Percentiles rank a stretch among this genome's conserved stretches.
Conservation (phyloP, 140 eudicot species). For the Ambrosia hybrid region DNA sequence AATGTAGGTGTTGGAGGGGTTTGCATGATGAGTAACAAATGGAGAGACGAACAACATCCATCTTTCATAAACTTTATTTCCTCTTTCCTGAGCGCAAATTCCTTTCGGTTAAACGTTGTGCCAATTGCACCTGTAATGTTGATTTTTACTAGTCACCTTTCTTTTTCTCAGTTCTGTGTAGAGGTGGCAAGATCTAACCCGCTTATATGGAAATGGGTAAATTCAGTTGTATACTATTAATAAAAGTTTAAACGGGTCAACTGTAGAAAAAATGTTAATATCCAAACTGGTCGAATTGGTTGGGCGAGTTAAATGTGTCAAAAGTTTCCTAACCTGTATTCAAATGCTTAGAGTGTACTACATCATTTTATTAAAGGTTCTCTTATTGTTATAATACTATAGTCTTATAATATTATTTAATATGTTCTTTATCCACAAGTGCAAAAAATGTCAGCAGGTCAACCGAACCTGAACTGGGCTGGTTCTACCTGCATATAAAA, state of each 20-base stretch:
- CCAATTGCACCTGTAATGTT: conserved; percentile 80
- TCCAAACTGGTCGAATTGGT: not conserved
- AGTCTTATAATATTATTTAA: not conserved
- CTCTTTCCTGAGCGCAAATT: conserved; percentile 64
- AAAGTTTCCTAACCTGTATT: not conserved
- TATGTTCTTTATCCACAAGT: not conserved
- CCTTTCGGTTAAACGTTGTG: conserved; percentile 68
- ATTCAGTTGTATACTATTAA: not conserved
- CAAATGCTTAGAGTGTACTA: conserved; percentile 7
- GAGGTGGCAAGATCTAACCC: not conserved
- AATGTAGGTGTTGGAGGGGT: conserved; percentile 67
- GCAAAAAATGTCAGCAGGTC: not conserved
- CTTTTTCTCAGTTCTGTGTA: conserved; percentile 7
- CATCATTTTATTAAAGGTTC: not conserved
- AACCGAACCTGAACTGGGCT: not conserved
- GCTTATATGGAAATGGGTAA: not conserved
- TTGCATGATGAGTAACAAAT: conserved; percentile 81
- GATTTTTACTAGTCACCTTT: not conserved
- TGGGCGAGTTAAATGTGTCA: not conserved
- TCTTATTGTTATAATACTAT: not conserved
- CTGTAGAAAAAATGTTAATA: not conserved
- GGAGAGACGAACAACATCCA: conserved; percentile 91
- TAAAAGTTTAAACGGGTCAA: not conserved
- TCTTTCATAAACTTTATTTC: conserved; percentile 80
- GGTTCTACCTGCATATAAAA: not conserved